Evolutionary conservation across 2,329 filamentous ascomycete species (phyloP), one percentile per base, ranked within the genome.

Genomic region (Colletotrichum sp.): DNA sequence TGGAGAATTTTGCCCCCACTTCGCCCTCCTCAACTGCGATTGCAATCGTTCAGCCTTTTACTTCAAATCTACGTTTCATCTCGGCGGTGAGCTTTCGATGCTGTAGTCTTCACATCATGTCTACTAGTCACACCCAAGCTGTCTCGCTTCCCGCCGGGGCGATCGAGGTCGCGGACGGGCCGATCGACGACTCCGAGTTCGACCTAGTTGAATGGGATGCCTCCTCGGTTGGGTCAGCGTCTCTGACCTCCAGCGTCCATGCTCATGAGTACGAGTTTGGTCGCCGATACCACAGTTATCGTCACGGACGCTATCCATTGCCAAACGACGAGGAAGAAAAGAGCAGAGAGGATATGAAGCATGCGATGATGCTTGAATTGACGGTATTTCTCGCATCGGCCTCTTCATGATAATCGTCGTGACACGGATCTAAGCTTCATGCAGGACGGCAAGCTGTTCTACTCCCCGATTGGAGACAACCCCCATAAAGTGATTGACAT

Each of bases 241-340:
- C 80, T 2, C 75, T 85, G 39, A 78, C 79, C 15, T 83, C 82
- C 9, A 85, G 82, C 65, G 79, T 86, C 26, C 84, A 82, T 77
- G 79, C 86, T 73, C 86, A 86, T 75, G 79, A 82, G 10, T 86
- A 84, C 74, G 85, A 87, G 77, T 86, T 86, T 59, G 84, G 84
- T 3, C 81, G 85, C 30, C 57, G 72, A n/a, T 89, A 88, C 72
- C 87, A 89, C 78, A 82, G 83, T 36, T 89, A 85, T 77, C 83
- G 84, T 63, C 81, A 85, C 48, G 85, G 85, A 43, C 81, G 84
- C n/a, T 89, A 88, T 72, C 86, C 87, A 4, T 80, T 89, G 21
- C 87, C 87, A 5, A 89, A 89, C 71, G 87, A 89, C 76, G 82
- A 85, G 36, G 78, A 79, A 10, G 88, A 90, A 79, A 86, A 88